phyloP scores from a whole-genome alignment of 768 basidiomycete genomes.

The Cyclocybe aegerita region DNA sequence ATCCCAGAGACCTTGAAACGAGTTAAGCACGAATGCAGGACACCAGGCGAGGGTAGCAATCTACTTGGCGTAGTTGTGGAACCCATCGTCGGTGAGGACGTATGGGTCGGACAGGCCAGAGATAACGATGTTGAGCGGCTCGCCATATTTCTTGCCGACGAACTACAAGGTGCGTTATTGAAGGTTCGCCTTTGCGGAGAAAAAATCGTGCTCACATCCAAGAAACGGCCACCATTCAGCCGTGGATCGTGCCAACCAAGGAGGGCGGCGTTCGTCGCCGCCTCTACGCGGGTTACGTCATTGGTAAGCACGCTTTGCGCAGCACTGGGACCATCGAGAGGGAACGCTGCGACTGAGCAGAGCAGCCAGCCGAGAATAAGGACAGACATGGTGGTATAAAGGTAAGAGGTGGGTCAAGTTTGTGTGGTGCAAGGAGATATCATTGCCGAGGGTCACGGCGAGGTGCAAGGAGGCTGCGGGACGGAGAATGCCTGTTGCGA shows the following conservation, averaged over 20 bases:
- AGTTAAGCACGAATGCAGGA: neutral
- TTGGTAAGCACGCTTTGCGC: slow-evolving; percentile 15
- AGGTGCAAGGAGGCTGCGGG: slow-evolving; percentile 14
- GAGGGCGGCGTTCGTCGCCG: neutral
- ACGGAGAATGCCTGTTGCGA: slow-evolving; percentile 17
- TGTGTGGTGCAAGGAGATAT: slow-evolving; percentile 5
- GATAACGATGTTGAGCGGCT: slow-evolving; percentile 84
- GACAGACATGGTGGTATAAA: slow-evolving; percentile 12
- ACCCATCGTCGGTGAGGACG: slow-evolving; percentile 72
- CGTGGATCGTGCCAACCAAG: slow-evolving; percentile 67
- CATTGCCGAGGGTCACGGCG: slow-evolving; percentile 3
- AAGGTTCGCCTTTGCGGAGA: neutral
- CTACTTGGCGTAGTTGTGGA: slow-evolving; percentile 69
- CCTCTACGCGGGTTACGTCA: neutral
- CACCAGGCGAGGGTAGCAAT: slow-evolving; percentile 2
- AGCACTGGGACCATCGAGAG: slow-evolving; percentile 11
- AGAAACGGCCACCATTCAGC: slow-evolving; percentile 64
- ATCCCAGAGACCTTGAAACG: slow-evolving; percentile 66
- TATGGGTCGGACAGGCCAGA: slow-evolving; percentile 78
- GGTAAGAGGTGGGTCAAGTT: slow-evolving; percentile 1
- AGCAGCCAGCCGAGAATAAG: slow-evolving; percentile 19
- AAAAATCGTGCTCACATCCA: slow-evolving; percentile 59
- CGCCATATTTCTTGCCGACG: slow-evolving; percentile 64
- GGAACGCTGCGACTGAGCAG: slow-evolving; percentile 14
- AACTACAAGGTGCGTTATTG: slow-evolving; percentile 40